Conservation (phyloP, 2,329 filamentous ascomycete genomes). For the Torrubiellomyces zombiae region DNA sequence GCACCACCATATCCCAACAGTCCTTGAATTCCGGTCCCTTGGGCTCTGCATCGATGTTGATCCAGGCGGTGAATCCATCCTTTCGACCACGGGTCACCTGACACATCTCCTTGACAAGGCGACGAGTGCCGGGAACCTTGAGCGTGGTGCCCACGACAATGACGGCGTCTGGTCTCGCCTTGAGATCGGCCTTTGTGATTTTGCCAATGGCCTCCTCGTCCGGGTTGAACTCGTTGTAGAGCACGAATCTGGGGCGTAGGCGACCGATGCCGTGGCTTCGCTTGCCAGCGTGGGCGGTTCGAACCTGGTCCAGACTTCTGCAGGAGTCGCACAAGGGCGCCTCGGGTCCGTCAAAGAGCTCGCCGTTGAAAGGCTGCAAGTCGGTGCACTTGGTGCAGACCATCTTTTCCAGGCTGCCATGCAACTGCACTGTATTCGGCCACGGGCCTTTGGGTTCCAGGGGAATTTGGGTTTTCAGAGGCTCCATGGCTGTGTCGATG, state of each 20-base stretch:
- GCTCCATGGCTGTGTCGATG: constrained; percentile 70
- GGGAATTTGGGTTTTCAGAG: constrained; percentile 66
- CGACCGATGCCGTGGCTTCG: constrained; percentile 86
- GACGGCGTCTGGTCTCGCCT: constrained; percentile 73
- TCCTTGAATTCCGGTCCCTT: constrained; percentile 73
- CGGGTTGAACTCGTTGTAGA: constrained; percentile 95
- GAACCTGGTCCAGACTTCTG: constrained; percentile 55
- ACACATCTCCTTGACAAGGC: constrained; percentile 84
- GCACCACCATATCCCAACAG: constrained; percentile 83
- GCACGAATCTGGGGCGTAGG: constrained; percentile 78
- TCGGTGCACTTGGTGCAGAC: constrained; percentile 84
- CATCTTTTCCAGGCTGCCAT: constrained; percentile 91
- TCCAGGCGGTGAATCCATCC: constrained; percentile 82
- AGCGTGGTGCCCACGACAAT: constrained; percentile 91
- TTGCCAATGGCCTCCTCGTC: constrained; percentile 93
- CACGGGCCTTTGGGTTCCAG: constrained; percentile 73
- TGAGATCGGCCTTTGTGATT: constrained; percentile 72
- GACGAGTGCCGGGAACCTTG: constrained; percentile 82
- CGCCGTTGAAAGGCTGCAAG: constrained; percentile 57
- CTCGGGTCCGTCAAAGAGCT: constrained; percentile 68
- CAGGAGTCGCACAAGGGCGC: constrained; percentile 68
- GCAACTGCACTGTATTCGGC: constrained; percentile 85
- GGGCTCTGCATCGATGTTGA: constrained; percentile 79
- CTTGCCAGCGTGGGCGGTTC: constrained; percentile 62
- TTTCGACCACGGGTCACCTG: constrained; percentile 65